Evolutionary conservation across 2,329 filamentous ascomycete species (phyloP).

Genomic region (Cryphonectria parasitica): DNA sequence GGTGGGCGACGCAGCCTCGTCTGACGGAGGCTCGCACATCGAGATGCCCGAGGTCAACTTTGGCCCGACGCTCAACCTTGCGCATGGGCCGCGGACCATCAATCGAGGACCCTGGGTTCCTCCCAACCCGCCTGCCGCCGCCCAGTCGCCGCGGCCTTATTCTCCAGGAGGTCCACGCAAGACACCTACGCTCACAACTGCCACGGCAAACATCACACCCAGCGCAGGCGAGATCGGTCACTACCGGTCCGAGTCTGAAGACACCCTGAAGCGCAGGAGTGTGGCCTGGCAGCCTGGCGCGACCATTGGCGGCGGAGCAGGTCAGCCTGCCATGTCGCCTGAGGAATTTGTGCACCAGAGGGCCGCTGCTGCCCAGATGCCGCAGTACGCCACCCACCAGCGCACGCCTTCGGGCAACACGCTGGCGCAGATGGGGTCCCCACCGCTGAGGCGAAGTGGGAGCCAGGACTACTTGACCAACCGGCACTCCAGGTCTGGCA

Average conservation of each 20-base stretch:
- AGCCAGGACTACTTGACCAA: conserved; percentile 46
- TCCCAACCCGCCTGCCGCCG: conserved; percentile 32
- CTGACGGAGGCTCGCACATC: conserved; percentile 36
- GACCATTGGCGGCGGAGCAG: conserved; percentile 51
- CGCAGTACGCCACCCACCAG: conserved; percentile 62
- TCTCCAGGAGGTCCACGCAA: conserved; percentile 38
- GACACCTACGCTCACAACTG: conserved; percentile 28
- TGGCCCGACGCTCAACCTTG: conserved; percentile 72
- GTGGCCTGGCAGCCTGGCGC: conserved; percentile 80
- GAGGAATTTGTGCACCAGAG: conserved; percentile 86
- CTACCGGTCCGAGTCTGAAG: conserved; percentile 53
- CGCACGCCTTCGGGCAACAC: conserved; percentile 60
- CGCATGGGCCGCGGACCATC: conserved; percentile 19
- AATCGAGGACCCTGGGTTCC: conserved; percentile 27
- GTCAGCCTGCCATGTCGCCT: conserved; percentile 62
- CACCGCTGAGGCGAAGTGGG: conserved; percentile 46
- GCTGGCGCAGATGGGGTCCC: conserved; percentile 46
- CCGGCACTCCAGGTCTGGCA: conserved; percentile 51
- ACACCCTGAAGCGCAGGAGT: conserved; percentile 61
- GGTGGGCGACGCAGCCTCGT: conserved; percentile 58
- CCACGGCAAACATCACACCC: conserved; percentile 27
- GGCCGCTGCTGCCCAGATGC: conserved; percentile 57
- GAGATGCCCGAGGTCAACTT: conserved; percentile 81
- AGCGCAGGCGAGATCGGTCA: conserved; percentile 40
- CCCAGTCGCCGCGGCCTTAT: conserved; percentile 36